Evolutionary conservation across 306 rosid genomes (phyloP).

Genomic region (Dalbergia cochinchinensis): DNA sequence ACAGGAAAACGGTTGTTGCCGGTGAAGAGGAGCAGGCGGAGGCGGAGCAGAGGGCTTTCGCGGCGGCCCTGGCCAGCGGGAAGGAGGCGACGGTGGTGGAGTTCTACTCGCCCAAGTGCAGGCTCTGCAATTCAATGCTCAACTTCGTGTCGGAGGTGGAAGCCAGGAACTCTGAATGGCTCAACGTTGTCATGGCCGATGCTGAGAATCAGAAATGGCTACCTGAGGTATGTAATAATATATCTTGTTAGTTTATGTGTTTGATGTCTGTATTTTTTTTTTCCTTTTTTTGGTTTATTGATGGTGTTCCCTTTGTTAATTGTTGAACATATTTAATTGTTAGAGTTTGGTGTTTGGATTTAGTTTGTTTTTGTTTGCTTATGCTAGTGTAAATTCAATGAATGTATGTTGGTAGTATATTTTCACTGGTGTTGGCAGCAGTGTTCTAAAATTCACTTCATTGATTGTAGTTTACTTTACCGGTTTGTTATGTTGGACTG

Average conservation of each 20-base stretch:
- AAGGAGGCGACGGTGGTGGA: constrained; percentile 83
- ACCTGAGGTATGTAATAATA: constrained; percentile 54
- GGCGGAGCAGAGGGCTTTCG: constrained; percentile 86
- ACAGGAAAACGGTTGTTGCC: constrained; percentile 43
- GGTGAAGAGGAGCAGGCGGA: constrained; percentile 62
- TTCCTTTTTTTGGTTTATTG: too few species aligned
- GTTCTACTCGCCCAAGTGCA: constrained; percentile 90
- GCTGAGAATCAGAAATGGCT: constrained; percentile 93
- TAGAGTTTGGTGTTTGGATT: not conserved
- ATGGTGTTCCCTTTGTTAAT: too few species aligned
- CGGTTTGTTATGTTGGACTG: not conserved
- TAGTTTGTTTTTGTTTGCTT: not conserved
- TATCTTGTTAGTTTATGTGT: not conserved
- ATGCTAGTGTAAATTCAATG: too few species aligned
- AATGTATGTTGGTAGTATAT: too few species aligned
- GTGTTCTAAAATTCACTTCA: not conserved
- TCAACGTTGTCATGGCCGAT: constrained; percentile 87
- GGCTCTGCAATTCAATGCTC: constrained; percentile 78
- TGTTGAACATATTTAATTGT: too few species aligned
- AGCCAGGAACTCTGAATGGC: constrained; percentile 76
- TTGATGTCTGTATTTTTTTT: not conserved
- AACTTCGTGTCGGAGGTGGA: constrained; percentile 70
- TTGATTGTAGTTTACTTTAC: not conserved
- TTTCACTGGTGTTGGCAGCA: not conserved
- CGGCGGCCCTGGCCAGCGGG: constrained; percentile 75